A percentile compares a stretch with the other conserved stretches of the same genome.
Conservation (phyloP, 306 rosid genomes). For the Lagenaria siceraria region DNA sequence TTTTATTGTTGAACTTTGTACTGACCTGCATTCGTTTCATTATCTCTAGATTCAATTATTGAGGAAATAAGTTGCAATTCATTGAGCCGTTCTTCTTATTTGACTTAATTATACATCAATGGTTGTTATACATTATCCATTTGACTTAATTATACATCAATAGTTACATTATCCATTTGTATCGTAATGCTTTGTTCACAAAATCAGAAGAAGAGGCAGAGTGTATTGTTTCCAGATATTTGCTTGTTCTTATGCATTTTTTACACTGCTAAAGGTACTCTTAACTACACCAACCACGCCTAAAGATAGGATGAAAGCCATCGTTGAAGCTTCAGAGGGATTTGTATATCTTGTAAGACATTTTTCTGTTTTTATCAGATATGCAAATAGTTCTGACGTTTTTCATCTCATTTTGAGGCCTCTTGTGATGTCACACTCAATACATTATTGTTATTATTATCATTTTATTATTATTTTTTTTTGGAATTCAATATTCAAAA, state of each 20-base stretch:
- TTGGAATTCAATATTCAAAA: neutral
- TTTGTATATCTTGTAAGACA: slow-evolving; percentile 66
- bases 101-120: neutral
- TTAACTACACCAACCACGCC: slow-evolving; percentile 93
- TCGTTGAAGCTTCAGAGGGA: slow-evolving; percentile 78
- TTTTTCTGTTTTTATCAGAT: neutral
- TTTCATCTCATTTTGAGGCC: neutral
- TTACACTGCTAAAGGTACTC: slow-evolving; percentile 40
- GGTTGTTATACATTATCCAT: neutral
- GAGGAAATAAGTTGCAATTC: neutral
- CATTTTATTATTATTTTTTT: too few relatives aligned
- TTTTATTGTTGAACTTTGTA: neutral
- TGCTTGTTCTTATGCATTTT: neutral
- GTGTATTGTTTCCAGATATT: neutral
- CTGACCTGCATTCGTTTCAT: neutral
- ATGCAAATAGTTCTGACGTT: neutral
- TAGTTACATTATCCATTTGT: neutral
- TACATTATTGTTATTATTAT: too few relatives aligned
- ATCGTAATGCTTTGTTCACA: neutral
- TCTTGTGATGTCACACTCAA: too few relatives aligned
- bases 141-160: neutral
- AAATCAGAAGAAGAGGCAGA: neutral
- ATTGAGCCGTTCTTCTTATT: neutral
- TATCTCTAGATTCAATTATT: neutral
- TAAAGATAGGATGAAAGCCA: slow-evolving; percentile 56